phyloP scores from a whole-genome alignment of 805 yeast genomes.

The Wickerhamiella domercqiae region DNA sequence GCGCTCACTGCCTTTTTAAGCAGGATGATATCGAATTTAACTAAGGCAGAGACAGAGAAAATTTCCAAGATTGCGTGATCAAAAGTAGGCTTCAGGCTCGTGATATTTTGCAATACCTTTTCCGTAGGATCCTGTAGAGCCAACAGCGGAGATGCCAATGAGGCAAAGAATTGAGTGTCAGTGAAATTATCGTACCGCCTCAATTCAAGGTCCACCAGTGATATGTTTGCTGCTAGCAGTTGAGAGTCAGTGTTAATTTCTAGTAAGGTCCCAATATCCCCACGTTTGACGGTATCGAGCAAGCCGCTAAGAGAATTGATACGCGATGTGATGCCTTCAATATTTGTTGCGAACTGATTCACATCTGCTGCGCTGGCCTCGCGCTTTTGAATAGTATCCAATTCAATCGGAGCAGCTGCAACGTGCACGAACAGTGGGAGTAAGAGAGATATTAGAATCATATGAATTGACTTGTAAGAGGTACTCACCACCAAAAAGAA shows the following conservation, averaged over 20 bases:
- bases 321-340: not conserved
- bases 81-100: slow-evolving; percentile 11
- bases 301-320: not conserved
- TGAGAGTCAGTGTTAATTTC: not conserved
- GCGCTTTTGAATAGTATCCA: not conserved
- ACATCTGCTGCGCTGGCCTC: not conserved
- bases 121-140: not conserved
- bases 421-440: no score
- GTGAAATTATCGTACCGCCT: not conserved
- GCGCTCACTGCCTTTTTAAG: not conserved
- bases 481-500: no score
- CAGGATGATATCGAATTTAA: slow-evolving; percentile 21
- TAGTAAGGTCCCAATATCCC: not conserved
- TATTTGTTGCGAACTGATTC: not conserved
- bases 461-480: no score
- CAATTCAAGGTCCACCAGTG: not conserved
- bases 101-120: not conserved
- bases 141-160: not conserved
- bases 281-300: not conserved
- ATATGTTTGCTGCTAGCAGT: not conserved
- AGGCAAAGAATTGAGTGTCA: not conserved
- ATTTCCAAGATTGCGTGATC: slow-evolving; percentile 16
- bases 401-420: not conserved
- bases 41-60: slow-evolving; percentile 4
- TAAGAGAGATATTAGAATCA: no score